Base-by-base conservation (phyloP, 768 basidiomycete genomes). In the Lyophyllum semitale region DNA sequence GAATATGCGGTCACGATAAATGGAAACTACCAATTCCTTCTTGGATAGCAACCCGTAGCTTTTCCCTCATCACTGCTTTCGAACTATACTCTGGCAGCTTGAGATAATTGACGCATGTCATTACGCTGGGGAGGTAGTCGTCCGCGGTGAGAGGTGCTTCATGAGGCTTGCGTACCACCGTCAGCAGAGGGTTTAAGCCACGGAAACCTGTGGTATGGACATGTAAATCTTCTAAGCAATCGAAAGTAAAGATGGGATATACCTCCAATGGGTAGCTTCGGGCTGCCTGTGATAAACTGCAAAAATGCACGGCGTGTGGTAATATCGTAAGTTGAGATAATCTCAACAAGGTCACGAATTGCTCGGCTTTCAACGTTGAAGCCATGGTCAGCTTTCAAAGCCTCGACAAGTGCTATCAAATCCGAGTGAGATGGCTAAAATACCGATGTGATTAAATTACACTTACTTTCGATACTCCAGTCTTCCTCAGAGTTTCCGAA, bases 401-500 rank as follows among this genome's bases (percentile, higher is more conserved):
- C 87, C 68, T 96, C 95, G 33, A 82, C 84, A 30, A 98, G 80
- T 20, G 94, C 96, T 97, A 3, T 35, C 20, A 35, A 52, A 55
- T 20, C 46, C 40, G 18, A 33, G 29, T 60, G 30, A 72, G 60
- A 48, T 25, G 32, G 18, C 38, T 33, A 23, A 43, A n/a, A 41
- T 38, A 23, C 9, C 1, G 48, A 17, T 48, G 26, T 27, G 27
- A 18, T 4, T 3, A n/a, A 23, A 18, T 4, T 3, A n/a, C 20
- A 27, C 93, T 60, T 70, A 98, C 95, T 93, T 70, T 97, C 95
- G 11, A 79, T 67, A 57, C 83, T 87, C 97, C 97, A 99, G 67
- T 99, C 97, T 66, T 99, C 97, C n/a, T 98, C 93, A 8, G 90
- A 85, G 63, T 95, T 95, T 17, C 96, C 96, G 65, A 98, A 96